These are phyloP conservation scores for Zopfia rhizophila DNA, from an alignment of 2,329 filamentous ascomycete species.

Conservation along the genomic window DNA sequence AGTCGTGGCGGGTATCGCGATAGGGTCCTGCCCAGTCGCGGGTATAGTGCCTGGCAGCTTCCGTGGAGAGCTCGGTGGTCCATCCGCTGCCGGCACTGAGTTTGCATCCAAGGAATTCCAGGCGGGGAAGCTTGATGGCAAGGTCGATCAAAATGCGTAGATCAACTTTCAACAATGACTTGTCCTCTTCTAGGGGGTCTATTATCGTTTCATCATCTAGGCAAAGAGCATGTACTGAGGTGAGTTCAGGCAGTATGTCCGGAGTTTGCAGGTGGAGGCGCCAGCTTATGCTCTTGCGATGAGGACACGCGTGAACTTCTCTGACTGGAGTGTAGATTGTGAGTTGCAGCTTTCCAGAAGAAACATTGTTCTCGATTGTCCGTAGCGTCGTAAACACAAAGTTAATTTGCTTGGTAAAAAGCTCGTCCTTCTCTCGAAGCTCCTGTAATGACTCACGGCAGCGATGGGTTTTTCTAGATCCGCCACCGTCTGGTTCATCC, in stretches of 20 bases:
- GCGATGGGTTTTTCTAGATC: no score
- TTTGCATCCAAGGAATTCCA: slow-evolving; percentile 15
- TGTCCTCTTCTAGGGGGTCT: neutral
- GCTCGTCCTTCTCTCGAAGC: slow-evolving; percentile 1
- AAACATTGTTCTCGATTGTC: neutral
- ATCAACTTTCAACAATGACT: no score
- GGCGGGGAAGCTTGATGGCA: slow-evolving; percentile 11
- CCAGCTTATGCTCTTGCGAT: slow-evolving; percentile 16
- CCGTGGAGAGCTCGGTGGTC: slow-evolving; percentile 17
- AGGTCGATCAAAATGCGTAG: no score
- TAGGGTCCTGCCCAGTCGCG: slow-evolving; percentile 29
- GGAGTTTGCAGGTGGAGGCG: slow-evolving; percentile 23
- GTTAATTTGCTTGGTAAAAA: slow-evolving; percentile 7
- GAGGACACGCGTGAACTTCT: slow-evolving; percentile 6
- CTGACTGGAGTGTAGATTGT: slow-evolving; percentile 12
- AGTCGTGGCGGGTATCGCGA: slow-evolving; percentile 33
- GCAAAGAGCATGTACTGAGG: slow-evolving; percentile 16
- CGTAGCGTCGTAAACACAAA: slow-evolving; percentile 4
- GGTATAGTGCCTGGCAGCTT: neutral
- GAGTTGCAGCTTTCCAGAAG: no score
- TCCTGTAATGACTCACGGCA: slow-evolving; percentile 5
- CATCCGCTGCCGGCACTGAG: slow-evolving; percentile 9
- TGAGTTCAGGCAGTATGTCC: slow-evolving; percentile 17
- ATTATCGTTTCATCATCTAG: slow-evolving; percentile 9
- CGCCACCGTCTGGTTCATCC: no score